Evolutionary conservation across 352 stramenopile species (phyloP), one percentile per base, ranked within the genome.

Genomic region (Globisporangium rhizosaccharum): DNA sequence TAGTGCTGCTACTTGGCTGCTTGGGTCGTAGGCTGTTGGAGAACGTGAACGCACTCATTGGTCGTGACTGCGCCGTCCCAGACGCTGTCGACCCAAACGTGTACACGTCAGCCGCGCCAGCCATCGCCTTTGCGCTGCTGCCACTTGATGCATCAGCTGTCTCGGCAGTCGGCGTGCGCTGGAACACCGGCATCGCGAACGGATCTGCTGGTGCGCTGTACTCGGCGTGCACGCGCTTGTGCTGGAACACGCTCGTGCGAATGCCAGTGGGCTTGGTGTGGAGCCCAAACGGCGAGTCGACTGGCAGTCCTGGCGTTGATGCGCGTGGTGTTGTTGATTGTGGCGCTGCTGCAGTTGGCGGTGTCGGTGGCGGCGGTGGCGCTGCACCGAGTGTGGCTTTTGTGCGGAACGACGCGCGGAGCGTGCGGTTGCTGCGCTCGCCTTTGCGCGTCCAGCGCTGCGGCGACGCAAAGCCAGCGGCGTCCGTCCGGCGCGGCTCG

Each of bases 161-260:
- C 33, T 55, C 37, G 56, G 26, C 33, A 62, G 23, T 47, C 53
- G 56, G 8, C 37, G 33, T 39, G 33, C 65, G 58, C 10, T 68
- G 61, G 51, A 78, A 87, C 5, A 73, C 66, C 11, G 68, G 72
- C 9, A 56, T 83, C 51, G 69, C 74, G 53, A 84, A 83, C 9
- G 67, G 75, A 65, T 88, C 69, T 11, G 70, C 75, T 2, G 71
- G 66, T 14, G 73, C 59, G 26, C 56, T 75, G n/a, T 61, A 59
- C 36, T 59, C 64, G 54, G 65, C 61, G 20, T 60, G 58, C 45
- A 39, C 55, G 37, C 68, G 57, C 41, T 69, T 44, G 23, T 70
- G 62, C 53, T 71, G 59, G 46, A 71, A 76, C 51, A 75, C 71
- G 50, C 53, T 64, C 26, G 58, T 65, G 37, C 36, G 49, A 15